Conservation (phyloP, 129 eudicot genomes). For the Escallonia herrerae region DNA sequence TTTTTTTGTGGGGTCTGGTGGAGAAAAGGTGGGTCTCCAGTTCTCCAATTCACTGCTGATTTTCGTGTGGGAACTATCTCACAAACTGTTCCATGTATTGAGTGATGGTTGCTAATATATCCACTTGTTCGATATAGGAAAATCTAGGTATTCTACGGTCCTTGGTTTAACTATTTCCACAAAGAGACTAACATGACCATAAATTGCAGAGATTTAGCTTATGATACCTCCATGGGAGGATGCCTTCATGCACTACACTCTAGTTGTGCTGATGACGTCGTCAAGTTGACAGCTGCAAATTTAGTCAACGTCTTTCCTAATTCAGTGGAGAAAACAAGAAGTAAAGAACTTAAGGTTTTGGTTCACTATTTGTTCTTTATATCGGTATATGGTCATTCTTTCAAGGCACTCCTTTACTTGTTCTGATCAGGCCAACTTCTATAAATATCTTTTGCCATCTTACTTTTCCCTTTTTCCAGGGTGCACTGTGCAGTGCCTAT, state of each 20-base stretch:
- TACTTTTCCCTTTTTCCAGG: constrained; percentile 32
- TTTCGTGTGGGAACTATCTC: background rate
- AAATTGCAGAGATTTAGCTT: constrained; percentile 51
- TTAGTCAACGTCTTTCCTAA: constrained; percentile 51
- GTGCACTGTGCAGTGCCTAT: constrained; percentile 72
- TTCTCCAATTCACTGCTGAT: no score
- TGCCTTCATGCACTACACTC: constrained; percentile 76
- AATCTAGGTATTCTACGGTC: background rate
- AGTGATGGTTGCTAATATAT: background rate
- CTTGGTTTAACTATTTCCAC: background rate
- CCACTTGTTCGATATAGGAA: background rate
- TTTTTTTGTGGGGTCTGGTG: no score
- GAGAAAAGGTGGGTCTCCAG: no score
- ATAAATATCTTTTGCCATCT: constrained; percentile 6
- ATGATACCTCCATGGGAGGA: constrained; percentile 75
- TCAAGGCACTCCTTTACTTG: constrained; percentile 4
- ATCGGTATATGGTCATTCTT: background rate
- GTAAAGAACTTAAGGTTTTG: constrained; percentile 77
- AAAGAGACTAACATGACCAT: constrained; percentile 12
- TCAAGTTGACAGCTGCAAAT: constrained; percentile 72
- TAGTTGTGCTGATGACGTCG: constrained; percentile 56
- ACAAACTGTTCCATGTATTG: background rate
- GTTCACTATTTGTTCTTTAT: constrained; percentile 3
- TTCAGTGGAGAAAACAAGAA: constrained; percentile 55
- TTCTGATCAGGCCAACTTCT: constrained; percentile 10